Evolutionary conservation across 176 grass and related monocot genomes (phyloP), one percentile per base, ranked within the genome.

Genomic region (Echinochloa phyllopogon): DNA sequence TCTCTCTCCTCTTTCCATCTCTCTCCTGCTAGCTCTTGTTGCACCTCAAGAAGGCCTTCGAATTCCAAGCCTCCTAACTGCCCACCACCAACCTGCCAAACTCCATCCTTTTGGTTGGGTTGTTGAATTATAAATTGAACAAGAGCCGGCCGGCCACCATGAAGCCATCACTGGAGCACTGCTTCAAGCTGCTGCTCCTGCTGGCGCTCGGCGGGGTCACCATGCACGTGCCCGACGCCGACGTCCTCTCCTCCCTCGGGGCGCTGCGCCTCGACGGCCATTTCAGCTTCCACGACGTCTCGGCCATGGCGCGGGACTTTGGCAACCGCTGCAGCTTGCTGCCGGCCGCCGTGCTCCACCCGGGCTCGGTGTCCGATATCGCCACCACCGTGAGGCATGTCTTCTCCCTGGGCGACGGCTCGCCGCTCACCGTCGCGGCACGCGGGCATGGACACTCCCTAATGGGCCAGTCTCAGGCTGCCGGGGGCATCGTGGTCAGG

Each of bases 381-480:
- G 87, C 91, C 20, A 11, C 79, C 0, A 76, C 90, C 17, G 65
- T 98, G 13, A 76, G 72, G 10, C 91, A 91, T 53, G 92, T 93
- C 21, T 90, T 87, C 74, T 38, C 55, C 24, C 41, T 93, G 1
- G 89, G 95, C 9, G 40, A 69, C 58, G 3, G 36, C 8, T 95
- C 93, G 0, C 71, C 78, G 58, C 95, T 98, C 52, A 95, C 93
- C 0, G 56, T 98, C 24, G 95, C 91, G 0, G 95, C 95, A 4
- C 89, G 95, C 6, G 95, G 95, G 2, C 93, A 95, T 10, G 93
- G 89, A 8, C 95, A 98, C 86, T 98, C 93, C 12, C 95, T 98
- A 21, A 83, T 92, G 11, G 93, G 95, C 29, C 93, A 98, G 87
- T 92, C 93, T 7, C 93, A 98, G 81, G 57, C 91, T 3, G 83